A percentile compares a stretch with the other conserved stretches of the same genome.
Evolutionary conservation across 2,329 filamentous ascomycete genomes (phyloP).

Genomic region (Penicillium crustosum): DNA sequence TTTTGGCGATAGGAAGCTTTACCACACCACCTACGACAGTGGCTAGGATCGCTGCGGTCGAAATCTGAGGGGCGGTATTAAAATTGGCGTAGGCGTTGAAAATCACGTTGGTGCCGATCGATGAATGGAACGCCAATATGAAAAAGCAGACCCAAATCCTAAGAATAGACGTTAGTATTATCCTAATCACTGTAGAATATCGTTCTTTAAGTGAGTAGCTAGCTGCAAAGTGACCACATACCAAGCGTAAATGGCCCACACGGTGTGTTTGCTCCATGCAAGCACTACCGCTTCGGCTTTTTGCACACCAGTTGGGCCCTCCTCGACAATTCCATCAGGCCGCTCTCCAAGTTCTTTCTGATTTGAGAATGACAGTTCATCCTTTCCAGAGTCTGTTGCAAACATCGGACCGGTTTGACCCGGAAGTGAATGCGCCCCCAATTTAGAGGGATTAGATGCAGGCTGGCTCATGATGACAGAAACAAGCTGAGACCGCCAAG

Average conservation of each 20-base stretch:
- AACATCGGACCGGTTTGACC: not conserved
- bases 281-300: slow-evolving; percentile 42
- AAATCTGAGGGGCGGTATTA: slow-evolving; percentile 50
- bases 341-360: not conserved
- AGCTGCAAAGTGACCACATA: not conserved
- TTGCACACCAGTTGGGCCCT: not conserved
- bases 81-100: slow-evolving; percentile 55
- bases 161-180: not conserved
- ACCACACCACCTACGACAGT: slow-evolving; percentile 57
- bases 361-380: too few relatives aligned
- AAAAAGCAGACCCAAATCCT: slow-evolving; percentile 49
- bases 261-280: slow-evolving; percentile 37
- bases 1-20: slow-evolving; percentile 61
- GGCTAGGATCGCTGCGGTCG: slow-evolving; percentile 54
- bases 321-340: not conserved
- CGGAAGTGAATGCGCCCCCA: not conserved
- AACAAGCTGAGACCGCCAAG: not conserved
- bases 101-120: slow-evolving; percentile 43
- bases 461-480: not conserved
- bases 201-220: not conserved
- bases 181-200: too few relatives aligned
- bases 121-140: slow-evolving; percentile 44
- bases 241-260: slow-evolving; percentile 33
- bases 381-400: not conserved
- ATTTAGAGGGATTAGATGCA: not conserved